Evolutionary conservation across 441 rosid species (phyloP), one percentile per base, ranked within the genome.

Genomic region (Jatropha podagrica): DNA sequence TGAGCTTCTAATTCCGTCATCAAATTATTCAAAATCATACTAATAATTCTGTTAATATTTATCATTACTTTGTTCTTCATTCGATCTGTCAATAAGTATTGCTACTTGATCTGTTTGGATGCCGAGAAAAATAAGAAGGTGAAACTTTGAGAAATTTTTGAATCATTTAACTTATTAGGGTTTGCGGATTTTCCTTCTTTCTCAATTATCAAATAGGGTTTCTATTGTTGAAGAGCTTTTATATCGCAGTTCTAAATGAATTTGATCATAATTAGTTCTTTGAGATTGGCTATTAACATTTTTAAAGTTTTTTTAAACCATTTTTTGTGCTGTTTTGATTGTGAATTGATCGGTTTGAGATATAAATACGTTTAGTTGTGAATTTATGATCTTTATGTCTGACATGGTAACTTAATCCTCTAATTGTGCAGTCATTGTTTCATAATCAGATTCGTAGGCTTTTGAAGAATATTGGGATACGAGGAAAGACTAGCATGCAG

Each of bases 401-500:
- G 62, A 65, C 27, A 1, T 65, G 62, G 52, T 40, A 38, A 64
- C 51, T 55, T 41, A 41, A 55, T 37, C 61, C 73, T 40, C 18
- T n/a, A 17, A 55, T 18, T 13, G 17, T 18, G 71, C 76, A 74
- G 59, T 20, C 59, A 10, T 60, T 49, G 49, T 32, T 48, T 56
- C 71, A 27, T 65, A 27, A 44, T 40, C n/a, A 26, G 55, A 27
- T 75, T 68, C 20, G n/a, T 51, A 32, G n/a, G 68, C 40, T 32
- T 62, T 51, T 62, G 8, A 8, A 68, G 74, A 18, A 9, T 27
- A 42, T 63, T 32, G 62, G 73, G 26, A 67, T 58, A 54, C 46
- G 65, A 80, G 74, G 68, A 66, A 40, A 52, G 73, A 68, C 68
- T 59, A 78, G 65, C 26, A 86, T 86, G 89, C 89, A 86, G 87